Conservation (phyloP, 768 basidiomycete species). For the Daedalea quercina region DNA sequence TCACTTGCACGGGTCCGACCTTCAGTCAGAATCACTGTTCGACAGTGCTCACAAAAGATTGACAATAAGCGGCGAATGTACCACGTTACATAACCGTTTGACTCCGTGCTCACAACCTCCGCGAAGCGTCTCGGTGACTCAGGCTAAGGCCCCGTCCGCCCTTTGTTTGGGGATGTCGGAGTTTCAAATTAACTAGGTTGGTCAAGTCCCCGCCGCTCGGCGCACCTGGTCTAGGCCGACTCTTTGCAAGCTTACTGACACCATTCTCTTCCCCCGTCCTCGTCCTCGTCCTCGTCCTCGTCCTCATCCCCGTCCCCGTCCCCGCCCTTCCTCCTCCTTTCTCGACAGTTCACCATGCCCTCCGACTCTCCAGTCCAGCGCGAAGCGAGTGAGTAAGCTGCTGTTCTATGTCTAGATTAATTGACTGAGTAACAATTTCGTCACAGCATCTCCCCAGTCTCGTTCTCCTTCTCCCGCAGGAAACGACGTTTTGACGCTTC, state of each 20-base stretch:
- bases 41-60: too few species aligned
- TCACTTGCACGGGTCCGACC: neutral
- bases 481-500: slow-evolving; percentile 78
- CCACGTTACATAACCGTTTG: neutral
- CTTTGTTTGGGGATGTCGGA: neutral
- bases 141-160: too few species aligned
- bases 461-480: slow-evolving; percentile 69
- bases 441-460: slow-evolving; percentile 55
- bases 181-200: neutral
- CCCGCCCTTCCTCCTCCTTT: slow-evolving; percentile 27
- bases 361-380: slow-evolving; percentile 51
- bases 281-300: slow-evolving; percentile 28
- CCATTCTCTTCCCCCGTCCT: slow-evolving; percentile 22
- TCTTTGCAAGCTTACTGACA: slow-evolving; percentile 9
- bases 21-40: too few species aligned
- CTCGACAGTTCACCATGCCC: slow-evolving; percentile 43
- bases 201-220: neutral
- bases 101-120: neutral
- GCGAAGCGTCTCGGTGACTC: neutral
- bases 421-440: slow-evolving; percentile 13
- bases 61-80: neutral
- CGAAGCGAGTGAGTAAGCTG: slow-evolving; percentile 41
- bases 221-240: slow-evolving; percentile 12
- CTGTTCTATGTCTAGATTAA: slow-evolving; percentile 8
- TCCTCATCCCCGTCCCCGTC: slow-evolving; percentile 23